Conservation (phyloP, 2,329 filamentous ascomycete species). For the Microsporum audouinii region DNA sequence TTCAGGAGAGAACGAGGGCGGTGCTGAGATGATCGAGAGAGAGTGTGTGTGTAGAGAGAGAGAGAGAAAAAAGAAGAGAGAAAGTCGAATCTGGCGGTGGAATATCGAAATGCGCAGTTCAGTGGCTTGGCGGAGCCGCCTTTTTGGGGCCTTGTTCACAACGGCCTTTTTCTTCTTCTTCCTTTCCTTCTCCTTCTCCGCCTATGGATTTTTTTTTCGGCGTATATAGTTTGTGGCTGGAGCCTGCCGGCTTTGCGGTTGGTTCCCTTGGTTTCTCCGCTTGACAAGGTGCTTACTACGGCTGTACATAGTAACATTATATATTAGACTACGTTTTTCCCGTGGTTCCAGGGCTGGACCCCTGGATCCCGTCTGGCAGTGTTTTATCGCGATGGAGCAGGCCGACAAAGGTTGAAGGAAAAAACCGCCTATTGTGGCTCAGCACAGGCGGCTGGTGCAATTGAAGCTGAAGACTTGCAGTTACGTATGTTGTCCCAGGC, state of each 20-base stretch:
- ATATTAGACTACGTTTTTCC: not conserved
- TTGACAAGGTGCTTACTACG: not conserved
- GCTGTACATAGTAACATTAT: not conserved
- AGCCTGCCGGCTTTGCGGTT: not conserved
- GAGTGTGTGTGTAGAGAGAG: not conserved
- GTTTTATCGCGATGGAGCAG: not conserved
- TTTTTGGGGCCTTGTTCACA: not conserved
- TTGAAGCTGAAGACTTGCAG: not conserved
- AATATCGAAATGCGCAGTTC: slow-evolving; percentile 1
- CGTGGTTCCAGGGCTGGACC: not conserved
- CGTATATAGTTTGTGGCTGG: not conserved
- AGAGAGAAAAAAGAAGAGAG: not conserved
- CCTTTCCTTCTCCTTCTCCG: not conserved
- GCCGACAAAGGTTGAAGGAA: not conserved
- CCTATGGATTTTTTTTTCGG: not conserved
- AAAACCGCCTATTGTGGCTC: not conserved
- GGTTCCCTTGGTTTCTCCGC: not conserved
- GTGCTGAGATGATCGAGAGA: not conserved
- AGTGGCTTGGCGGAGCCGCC: slow-evolving; percentile 1
- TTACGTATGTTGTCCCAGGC: not conserved
- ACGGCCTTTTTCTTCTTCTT: not conserved
- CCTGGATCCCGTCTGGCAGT: slow-evolving; percentile 2
- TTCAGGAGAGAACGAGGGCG: not conserved
- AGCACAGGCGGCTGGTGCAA: not conserved
- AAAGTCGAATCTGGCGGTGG: not conserved